phyloP scores from a whole-genome alignment of 1,284 basidiomycete species.

The Melampsora americana region DNA sequence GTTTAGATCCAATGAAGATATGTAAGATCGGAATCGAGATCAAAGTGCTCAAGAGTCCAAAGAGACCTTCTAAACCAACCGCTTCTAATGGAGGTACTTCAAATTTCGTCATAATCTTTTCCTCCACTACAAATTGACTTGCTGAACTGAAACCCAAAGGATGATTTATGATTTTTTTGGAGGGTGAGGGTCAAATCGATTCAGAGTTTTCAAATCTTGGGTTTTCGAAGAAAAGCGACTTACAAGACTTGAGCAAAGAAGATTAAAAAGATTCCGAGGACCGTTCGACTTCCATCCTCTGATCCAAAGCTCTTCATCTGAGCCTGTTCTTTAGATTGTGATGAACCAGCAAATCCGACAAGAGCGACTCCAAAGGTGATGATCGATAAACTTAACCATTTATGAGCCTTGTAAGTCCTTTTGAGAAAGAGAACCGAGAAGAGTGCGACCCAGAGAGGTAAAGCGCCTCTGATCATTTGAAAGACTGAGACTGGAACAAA shows the following conservation, averaged over 20 bases:
- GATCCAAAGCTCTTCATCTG: conserved; percentile 54
- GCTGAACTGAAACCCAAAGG: conserved; percentile 65
- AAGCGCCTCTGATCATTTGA: conserved; percentile 94
- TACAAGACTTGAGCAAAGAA: conserved; percentile 96
- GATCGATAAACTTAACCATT: conserved; percentile 81
- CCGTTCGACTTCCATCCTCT: conserved; percentile 58
- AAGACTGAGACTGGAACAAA: conserved; percentile 96
- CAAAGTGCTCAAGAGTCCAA: conserved; percentile 75
- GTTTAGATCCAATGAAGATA: conserved; percentile 58
- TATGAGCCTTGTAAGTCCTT: conserved; percentile 62
- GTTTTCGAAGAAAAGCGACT: conserved; percentile 55
- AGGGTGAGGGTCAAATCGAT: no score
- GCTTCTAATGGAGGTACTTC: conserved; percentile 85
- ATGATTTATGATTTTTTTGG: no score
- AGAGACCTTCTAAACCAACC: conserved; percentile 90
- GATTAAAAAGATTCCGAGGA: conserved; percentile 75
- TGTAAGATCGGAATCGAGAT: conserved; percentile 70
- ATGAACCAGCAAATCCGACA: conserved; percentile 85
- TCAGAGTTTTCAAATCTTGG: no score
- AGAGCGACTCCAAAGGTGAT: conserved; percentile 87
- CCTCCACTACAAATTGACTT: conserved; percentile 89
- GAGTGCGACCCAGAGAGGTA: conserved; percentile 93
- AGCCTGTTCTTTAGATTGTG: conserved; percentile 66
- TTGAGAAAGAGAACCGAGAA: conserved; percentile 88
- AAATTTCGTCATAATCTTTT: conserved; percentile 85